Conservation (phyloP, 129 eudicot species). For the Kitagawia praeruptora region DNA sequence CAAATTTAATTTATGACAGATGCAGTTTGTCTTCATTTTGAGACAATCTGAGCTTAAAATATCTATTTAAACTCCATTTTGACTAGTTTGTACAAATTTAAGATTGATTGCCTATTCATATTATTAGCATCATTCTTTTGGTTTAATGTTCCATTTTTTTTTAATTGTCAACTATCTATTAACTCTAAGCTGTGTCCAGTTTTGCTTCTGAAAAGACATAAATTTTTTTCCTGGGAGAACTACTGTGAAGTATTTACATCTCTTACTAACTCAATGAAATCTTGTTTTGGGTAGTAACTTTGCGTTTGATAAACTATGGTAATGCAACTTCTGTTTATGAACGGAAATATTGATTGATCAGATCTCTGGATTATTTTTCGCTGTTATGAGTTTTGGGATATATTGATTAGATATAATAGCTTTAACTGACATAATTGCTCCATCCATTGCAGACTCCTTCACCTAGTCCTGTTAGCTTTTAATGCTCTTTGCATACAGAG, state of each 20-base stretch:
- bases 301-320: background rate
- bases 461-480: slow-evolving; percentile 51
- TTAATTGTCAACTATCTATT: background rate
- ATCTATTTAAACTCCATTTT: background rate
- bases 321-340: background rate
- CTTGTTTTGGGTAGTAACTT: background rate
- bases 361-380: background rate
- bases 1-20: background rate
- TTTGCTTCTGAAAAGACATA: background rate
- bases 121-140: background rate
- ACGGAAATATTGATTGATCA: background rate
- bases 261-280: background rate
- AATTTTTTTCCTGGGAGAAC: background rate
- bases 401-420: background rate
- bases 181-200: background rate
- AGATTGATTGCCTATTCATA: background rate
- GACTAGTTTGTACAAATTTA: background rate
- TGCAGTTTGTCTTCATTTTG: background rate
- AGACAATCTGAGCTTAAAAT: background rate
- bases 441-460: slow-evolving; percentile 54
- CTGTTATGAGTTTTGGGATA: background rate
- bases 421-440: slow-evolving; percentile 16
- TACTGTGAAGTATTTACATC: background rate
- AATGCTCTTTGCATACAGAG: slow-evolving; percentile 45
- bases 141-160: background rate